Conservation (phyloP, 768 basidiomycete species). For the Rhodotorula kratochvilovae region DNA sequence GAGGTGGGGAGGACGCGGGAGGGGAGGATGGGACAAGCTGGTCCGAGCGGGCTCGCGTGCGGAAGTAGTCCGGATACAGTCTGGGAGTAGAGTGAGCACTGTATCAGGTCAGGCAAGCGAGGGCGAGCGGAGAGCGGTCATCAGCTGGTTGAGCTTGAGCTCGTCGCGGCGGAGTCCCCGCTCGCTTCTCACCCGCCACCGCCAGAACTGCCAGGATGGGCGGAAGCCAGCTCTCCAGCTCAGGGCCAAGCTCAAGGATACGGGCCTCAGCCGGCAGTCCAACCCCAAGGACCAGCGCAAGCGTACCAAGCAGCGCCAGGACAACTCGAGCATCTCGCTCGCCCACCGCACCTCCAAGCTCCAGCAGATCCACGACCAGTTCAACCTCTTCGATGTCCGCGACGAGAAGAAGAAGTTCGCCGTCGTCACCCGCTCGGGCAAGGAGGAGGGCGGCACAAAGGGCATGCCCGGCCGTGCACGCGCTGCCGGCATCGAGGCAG, state of each 20-base stretch:
- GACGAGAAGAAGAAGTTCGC: constrained; percentile 89
- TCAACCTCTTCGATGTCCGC: constrained; percentile 92
- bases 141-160: neutral
- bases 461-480: constrained; percentile 85
- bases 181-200: neutral
- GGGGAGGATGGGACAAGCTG: no score
- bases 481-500: constrained; percentile 84
- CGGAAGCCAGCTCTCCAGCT: constrained; percentile 82
- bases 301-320: constrained; percentile 51
- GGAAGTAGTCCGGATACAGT: neutral
- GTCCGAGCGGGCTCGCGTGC: neutral
- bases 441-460: constrained; percentile 57
- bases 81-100: neutral
- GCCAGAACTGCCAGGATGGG: constrained; percentile 9
- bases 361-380: constrained; percentile 71
- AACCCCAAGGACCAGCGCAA: constrained; percentile 66
- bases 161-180: no score
- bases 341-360: constrained; percentile 56
- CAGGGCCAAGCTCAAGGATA: constrained; percentile 72
- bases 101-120: neutral
- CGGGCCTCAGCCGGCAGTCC: constrained; percentile 66
- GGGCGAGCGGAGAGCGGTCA: neutral
- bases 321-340: constrained; percentile 24
- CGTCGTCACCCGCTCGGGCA: constrained; percentile 80
- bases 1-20: no score